Evolutionary conservation across 345 rosid species (phyloP).

Genomic region (Moringa oleifera): DNA sequence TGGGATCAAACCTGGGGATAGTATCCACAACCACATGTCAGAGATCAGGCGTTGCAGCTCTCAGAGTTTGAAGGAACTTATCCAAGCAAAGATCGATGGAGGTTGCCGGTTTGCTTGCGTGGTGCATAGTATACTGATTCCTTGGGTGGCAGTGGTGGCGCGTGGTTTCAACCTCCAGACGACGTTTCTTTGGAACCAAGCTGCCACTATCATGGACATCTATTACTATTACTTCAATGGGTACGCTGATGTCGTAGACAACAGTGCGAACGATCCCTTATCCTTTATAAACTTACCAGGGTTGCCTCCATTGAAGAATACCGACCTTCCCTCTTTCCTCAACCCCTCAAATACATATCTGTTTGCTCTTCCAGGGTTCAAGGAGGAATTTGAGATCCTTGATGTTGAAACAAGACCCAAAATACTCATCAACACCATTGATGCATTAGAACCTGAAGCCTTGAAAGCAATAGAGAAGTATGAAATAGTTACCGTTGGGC

Average conservation of each 20-base stretch:
- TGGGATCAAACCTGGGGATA: conserved; percentile 35
- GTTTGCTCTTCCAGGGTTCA: too few relatives aligned
- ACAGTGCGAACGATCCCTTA: conserved; percentile 1
- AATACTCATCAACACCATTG: conserved; percentile 42
- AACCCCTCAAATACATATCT: conserved; percentile 34
- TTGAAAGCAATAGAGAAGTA: too few relatives aligned
- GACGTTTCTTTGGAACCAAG: conserved; percentile 58
- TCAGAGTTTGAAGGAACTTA: too few relatives aligned
- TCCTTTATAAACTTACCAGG: conserved; percentile 36
- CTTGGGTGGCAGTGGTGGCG: conserved; percentile 52
- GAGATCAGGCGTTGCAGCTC: too few relatives aligned
- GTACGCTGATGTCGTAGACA: conserved; percentile 15
- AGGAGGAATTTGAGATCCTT: too few relatives aligned
- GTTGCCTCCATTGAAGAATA: conserved; percentile 32
- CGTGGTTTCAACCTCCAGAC: conserved; percentile 34
- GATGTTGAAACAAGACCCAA: conserved; percentile 20
- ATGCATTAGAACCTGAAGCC: too few relatives aligned
- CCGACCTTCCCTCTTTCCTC: conserved; percentile 60
- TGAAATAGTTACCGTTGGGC: conserved; percentile 21
- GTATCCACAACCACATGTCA: too few relatives aligned
- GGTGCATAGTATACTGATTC: too few relatives aligned
- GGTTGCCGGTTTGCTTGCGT: too few relatives aligned
- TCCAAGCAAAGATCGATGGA: too few relatives aligned
- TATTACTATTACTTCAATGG: conserved; percentile 54
- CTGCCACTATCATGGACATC: conserved; percentile 53